Conservation (phyloP, 1,284 basidiomycete species). For the Coniferiporia sulphurascens region DNA sequence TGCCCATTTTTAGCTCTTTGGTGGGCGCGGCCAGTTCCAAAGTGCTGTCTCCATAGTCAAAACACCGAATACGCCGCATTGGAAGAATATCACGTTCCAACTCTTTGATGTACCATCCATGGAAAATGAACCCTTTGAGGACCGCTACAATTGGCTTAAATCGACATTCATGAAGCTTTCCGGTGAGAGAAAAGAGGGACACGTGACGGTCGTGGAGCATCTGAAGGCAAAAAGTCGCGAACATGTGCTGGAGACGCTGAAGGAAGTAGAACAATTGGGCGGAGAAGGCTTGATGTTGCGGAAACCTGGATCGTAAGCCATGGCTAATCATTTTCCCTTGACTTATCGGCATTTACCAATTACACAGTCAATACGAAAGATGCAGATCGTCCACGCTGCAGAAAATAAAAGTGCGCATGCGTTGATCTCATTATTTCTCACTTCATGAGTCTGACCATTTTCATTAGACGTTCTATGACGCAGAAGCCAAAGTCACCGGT, state of each 20-base stretch:
- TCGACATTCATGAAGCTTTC: constrained; percentile 41
- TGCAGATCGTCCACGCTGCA: constrained; percentile 47
- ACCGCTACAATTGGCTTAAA: constrained; percentile 44
- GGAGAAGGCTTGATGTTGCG: constrained; percentile 71
- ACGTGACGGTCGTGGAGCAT: constrained; percentile 51
- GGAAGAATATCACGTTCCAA: constrained; percentile 59
- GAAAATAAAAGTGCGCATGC: constrained; percentile 50
- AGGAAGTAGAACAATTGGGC: constrained; percentile 49
- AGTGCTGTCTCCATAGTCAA: constrained; percentile 57
- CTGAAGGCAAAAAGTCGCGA: constrained; percentile 40
- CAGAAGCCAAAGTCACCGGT: constrained; percentile 58
- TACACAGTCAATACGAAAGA: constrained; percentile 46
- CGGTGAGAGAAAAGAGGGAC: constrained; percentile 38
- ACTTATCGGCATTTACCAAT: not conserved
- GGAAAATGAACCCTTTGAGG: constrained; percentile 48
- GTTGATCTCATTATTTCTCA: not conserved
- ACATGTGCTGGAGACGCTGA: constrained; percentile 51
- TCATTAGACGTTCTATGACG: constrained; percentile 55
- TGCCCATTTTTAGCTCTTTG: constrained; percentile 37
- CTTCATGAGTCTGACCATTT: not conserved
- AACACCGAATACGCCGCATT: constrained; percentile 50
- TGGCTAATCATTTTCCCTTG: not conserved
- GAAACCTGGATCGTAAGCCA: constrained; percentile 43
- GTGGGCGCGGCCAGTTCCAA: constrained; percentile 54
- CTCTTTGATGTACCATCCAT: constrained; percentile 64